Percentiles rank a stretch among this genome's conserved stretches.
Evolutionary conservation across 31 red algal genomes (phyloP).

Genomic region (Asparagopsis taxiformis): DNA sequence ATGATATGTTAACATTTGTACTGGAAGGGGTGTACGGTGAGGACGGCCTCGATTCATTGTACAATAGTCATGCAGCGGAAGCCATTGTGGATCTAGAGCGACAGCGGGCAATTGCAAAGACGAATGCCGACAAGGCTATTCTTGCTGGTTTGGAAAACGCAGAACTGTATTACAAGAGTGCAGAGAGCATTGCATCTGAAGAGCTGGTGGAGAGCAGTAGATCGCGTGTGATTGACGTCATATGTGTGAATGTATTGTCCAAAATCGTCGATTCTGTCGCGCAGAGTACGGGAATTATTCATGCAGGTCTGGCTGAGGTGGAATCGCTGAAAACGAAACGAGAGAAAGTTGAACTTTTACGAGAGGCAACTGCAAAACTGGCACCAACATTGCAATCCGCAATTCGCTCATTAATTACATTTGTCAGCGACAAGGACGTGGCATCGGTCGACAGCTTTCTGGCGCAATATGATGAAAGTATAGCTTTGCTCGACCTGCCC

Average conservation of each 20-base stretch:
- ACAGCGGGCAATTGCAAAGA: conserved; percentile 31
- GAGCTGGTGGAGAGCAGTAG: conserved; percentile 22
- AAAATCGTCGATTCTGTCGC: conserved; percentile 38
- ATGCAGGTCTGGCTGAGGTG: conserved; percentile 1
- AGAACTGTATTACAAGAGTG: conserved; percentile 42
- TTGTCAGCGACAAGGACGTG: conserved; percentile 30
- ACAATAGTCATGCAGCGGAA: conserved; percentile 22
- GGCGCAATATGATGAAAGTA: conserved; percentile 38
- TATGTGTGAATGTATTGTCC: conserved; percentile 21
- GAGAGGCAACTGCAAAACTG: conserved; percentile 11
- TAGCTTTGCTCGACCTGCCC: conserved; percentile 31
- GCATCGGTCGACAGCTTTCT: conserved; percentile 23
- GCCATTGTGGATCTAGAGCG: conserved; percentile 18
- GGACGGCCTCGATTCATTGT: conserved; percentile 9
- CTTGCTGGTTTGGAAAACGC: conserved; percentile 28
- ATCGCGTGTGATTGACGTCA: conserved; percentile 9
- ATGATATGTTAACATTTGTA: conserved; percentile 12
- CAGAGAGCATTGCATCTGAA: conserved; percentile 28
- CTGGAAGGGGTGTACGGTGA: conserved; percentile 25
- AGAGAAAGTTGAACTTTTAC: conserved; percentile 31
- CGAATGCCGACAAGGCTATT: conserved; percentile 40
- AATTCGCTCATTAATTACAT: conserved; percentile 13
- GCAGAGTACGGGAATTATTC: conserved; percentile 27
- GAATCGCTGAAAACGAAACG: conserved; percentile 18
- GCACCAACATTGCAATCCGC: conserved; percentile 25